Evolutionary conservation across 768 basidiomycete genomes (phyloP), one percentile per base, ranked within the genome.

Genomic region (Russula brevipes): DNA sequence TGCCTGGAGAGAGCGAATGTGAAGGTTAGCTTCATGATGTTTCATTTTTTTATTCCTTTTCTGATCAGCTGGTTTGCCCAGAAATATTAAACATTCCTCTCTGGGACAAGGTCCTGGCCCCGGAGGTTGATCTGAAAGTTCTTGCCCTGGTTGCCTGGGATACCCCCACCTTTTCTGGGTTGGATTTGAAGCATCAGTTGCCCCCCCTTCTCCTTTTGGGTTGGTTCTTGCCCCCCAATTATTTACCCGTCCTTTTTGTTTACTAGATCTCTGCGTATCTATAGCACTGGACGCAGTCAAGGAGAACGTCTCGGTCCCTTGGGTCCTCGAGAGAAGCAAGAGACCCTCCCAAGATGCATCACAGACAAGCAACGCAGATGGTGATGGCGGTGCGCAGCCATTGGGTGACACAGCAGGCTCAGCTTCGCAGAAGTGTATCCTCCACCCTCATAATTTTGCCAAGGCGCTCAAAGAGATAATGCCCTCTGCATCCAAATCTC

Each of bases 271-370:
- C 24, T 95, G 94, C 72, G 94, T 98, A 31, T 86, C 91, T 57
- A 93, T 95, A 30, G 95, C 94, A 16, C 78, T 97, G 60, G 91
- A 94, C 69, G 87, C 94, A 4, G 87, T 97, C 56, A 98, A 97
- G 73, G 93, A 96, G 68, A 78, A 79, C 5, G 82, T 94, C 36
- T 76, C 82, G 1, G 80, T 96, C 49, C 94, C 94, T 24, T 98
- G 94, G 95, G 72, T 73, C 35, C 70, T 42, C 35, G 50, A 60
- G 49, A 52, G 24, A 24, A 46, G 38, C 42, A 31, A 63, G 60
- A 7, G 14, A 5, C 24, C 19, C 33, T 30, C 19, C 31, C 7
- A 52, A 42, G 54, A 42, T 38, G 19, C n/a, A 2, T 35, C n/a
- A 42, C 38, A n/a, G 47, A 24, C 24, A 16, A 55, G n/a, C 49